A percentile compares a stretch with the other conserved stretches of the same genome.
These are phyloP conservation scores for Prillingera fragicola DNA, from an alignment of 1,284 basidiomycete genomes.

Conservation along the genomic window DNA sequence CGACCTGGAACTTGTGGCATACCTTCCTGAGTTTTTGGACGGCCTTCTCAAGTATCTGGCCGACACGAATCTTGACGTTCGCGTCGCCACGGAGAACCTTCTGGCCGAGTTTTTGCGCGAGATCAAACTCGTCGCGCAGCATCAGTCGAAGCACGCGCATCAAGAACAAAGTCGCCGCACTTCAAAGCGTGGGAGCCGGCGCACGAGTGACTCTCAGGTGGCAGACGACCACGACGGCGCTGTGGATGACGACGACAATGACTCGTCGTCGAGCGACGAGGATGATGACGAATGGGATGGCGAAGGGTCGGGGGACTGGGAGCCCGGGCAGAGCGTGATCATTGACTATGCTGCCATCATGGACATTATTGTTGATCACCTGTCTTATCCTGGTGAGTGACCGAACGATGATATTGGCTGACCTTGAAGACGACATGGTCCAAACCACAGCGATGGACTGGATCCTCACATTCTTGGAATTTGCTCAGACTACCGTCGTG, in stretches of 20 bases:
- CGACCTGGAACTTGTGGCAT: conserved; percentile 88
- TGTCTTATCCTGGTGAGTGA: conserved; percentile 73
- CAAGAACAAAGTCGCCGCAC: conserved; percentile 14
- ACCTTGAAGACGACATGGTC: conserved; percentile 70
- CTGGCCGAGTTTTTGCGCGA: conserved; percentile 90
- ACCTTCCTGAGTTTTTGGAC: conserved; percentile 90
- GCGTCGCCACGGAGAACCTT: conserved; percentile 83
- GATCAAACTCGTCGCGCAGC: conserved; percentile 73
- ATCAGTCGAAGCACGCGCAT: conserved; percentile 53
- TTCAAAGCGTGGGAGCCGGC: conserved; percentile 17
- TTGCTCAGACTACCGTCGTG: conserved; percentile 85
- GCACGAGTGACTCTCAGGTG: conserved; percentile 49
- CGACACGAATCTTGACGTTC: conserved; percentile 90
- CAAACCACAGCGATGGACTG: conserved; percentile 83
- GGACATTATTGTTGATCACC: conserved; percentile 86
- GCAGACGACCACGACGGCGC: conserved; percentile 22
- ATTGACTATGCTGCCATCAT: conserved; percentile 90
- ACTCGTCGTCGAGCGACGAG: no score
- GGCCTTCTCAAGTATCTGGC: conserved; percentile 90
- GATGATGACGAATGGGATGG: conserved; percentile 42
- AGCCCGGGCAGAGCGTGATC: conserved; percentile 85
- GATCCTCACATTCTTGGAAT: conserved; percentile 84
- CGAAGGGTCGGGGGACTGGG: conserved; percentile 60
- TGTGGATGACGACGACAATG: conserved; percentile 27
- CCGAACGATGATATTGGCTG: not conserved